These are phyloP conservation scores for Bisporella sp. DNA, from an alignment of 2,329 filamentous ascomycete genomes.

Conservation along the genomic window DNA sequence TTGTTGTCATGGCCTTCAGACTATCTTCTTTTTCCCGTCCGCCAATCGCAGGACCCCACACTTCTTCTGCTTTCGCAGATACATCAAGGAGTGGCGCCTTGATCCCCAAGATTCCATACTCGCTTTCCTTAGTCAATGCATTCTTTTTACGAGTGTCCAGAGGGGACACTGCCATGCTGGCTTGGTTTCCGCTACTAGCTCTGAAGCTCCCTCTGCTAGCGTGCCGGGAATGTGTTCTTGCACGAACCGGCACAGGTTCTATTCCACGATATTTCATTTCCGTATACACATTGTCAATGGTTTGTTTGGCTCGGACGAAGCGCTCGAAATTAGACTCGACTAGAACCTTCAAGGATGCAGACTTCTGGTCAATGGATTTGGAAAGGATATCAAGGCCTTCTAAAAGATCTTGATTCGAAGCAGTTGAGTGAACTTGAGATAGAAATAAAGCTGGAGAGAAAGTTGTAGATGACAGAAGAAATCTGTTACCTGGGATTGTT, in stretches of 20 bases:
- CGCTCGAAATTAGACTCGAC: constrained; percentile 98
- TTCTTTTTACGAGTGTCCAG: constrained; percentile 70
- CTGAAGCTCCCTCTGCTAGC: constrained; percentile 30
- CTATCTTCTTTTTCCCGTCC: constrained; percentile 87
- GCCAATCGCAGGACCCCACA: constrained; percentile 91
- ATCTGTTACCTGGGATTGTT: constrained; percentile 64
- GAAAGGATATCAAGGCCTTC: constrained; percentile 80
- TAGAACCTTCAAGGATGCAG: constrained; percentile 88
- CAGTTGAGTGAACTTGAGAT: constrained; percentile 81
- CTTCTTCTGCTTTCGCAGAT: constrained; percentile 88
- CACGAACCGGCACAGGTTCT: constrained; percentile 39
- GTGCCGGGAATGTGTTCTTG: constrained; percentile 27
- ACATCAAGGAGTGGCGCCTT: constrained; percentile 83
- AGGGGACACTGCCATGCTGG: constrained; percentile 14
- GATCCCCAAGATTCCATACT: constrained; percentile 83
- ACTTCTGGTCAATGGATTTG: constrained; percentile 93
- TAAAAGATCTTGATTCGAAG: constrained; percentile 74
- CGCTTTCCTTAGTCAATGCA: constrained; percentile 84
- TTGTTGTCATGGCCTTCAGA: constrained; percentile 68
- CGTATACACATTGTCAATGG: constrained; percentile 96
- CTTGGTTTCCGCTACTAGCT: constrained; percentile 31
- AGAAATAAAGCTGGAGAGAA: constrained; percentile 91
- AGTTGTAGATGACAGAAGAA: constrained; percentile 89
- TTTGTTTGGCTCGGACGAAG: constrained; percentile 94
- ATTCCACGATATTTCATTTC: constrained; percentile 80